Evolutionary conservation across 2,329 filamentous ascomycete species (phyloP), one percentile per base, ranked within the genome.

Genomic region (Aureobasidium lini): DNA sequence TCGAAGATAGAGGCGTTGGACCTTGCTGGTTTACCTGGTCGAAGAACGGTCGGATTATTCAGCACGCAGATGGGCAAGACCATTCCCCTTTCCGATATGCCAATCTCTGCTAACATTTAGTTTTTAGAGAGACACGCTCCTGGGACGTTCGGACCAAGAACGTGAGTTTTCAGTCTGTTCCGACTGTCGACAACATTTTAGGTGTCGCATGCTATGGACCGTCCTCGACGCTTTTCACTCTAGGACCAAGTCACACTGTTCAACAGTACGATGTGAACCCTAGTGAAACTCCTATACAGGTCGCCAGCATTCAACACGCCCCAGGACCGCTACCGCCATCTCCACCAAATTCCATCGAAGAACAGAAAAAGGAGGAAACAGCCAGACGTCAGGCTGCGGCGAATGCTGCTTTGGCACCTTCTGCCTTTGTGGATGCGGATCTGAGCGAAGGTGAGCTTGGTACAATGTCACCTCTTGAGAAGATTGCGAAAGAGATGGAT

Each of bases 71-170:
- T 74, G 85, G 87, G 92, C 96, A 79, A 77, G 89, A 15, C 23
- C 6, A 29, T 4, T 16, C 15, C n/a, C 37, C 34, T 13, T 8
- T 28, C n/a, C 9, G 9, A 32, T 16, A n/a, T 43, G 6, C 31
- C 57, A 50, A 29, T 23, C n/a, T 2, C 9, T 11, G 31, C 37
- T 56, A 28, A 48, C 2, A 2, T 34, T 18, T 39, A 50, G 42
- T 10, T 34, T 18, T 3, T 29, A 78, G 92, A 59, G 89, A 96
- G 79, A 96, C 92, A 39, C 86, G 89, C 67, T 88, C 91, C 60
- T 99, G 94, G 93, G 94, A 99, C 78, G 94, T 99, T 46, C 84
- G 92, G 64, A 99, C 94, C n/a, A 97, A 97, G 72, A 87, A 95
- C 69, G 91, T 99, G 66, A 92, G 90, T 3, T 95, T 86, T 73